Conservation (phyloP, 2,329 filamentous ascomycete species). For the Chaetomium sp. region DNA sequence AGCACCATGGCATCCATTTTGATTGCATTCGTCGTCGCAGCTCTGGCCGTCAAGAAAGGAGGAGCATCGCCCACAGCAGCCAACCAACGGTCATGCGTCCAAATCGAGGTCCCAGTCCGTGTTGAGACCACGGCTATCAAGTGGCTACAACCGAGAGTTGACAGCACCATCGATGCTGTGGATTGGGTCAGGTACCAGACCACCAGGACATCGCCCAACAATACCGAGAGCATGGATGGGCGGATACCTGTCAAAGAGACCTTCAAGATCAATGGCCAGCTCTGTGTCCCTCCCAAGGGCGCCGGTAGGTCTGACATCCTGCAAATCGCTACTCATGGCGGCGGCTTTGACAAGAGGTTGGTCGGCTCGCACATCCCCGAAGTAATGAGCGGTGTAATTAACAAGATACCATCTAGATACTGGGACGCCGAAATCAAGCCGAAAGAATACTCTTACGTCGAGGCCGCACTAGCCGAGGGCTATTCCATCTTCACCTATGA, state of each 20-base stretch:
- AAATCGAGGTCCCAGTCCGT: slow-evolving; percentile 1
- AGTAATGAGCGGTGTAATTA: not conserved
- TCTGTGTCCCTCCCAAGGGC: slow-evolving; percentile 4
- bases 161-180: slow-evolving; percentile 11
- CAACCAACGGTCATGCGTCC: slow-evolving; percentile 1
- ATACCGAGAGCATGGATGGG: not conserved
- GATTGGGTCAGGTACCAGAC: slow-evolving; percentile 4
- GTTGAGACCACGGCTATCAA: not conserved
- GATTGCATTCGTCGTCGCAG: not conserved
- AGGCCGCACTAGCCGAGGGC: not conserved
- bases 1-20: not conserved
- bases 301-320: not conserved
- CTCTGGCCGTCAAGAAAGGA: not conserved
- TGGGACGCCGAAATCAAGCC: slow-evolving; percentile 12
- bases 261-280: slow-evolving; percentile 5
- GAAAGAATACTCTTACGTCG: slow-evolving; percentile 1
- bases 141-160: not conserved
- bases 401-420: slow-evolving; percentile 2
- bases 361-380: not conserved
- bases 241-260: not conserved
- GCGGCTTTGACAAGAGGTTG: slow-evolving; percentile 6
- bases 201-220: not conserved
- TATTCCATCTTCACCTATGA: slow-evolving; percentile 12
- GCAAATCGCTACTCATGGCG: not conserved
- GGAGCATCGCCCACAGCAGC: not conserved